Evolutionary conservation across 73 alveolate species (phyloP).

Genomic region (Stentor coeruleus): DNA sequence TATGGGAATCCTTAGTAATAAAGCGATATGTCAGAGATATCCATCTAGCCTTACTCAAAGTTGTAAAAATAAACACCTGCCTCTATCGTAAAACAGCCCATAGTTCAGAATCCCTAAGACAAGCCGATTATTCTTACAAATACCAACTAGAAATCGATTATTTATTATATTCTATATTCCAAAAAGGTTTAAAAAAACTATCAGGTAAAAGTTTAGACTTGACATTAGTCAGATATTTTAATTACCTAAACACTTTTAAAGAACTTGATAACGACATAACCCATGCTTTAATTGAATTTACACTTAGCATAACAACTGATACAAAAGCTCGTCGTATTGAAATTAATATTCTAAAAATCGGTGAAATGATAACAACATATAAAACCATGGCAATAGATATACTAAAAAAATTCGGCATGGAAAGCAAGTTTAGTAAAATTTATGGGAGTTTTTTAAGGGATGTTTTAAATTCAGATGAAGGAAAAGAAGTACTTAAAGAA

Average conservation of each 20-base stretch:
- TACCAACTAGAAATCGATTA: neutral
- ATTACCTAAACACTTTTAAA: neutral
- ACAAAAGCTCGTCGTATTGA: neutral
- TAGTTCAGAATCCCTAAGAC: no score
- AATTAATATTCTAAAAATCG: neutral
- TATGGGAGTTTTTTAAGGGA: neutral
- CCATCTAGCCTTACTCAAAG: neutral
- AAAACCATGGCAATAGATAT: neutral
- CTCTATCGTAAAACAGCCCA: neutral
- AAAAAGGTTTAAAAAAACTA: no score
- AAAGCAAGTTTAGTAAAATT: no score
- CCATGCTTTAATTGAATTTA: neutral
- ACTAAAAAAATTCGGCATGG: neutral
- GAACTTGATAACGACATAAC: neutral
- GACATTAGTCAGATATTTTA: neutral
- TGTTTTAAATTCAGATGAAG: neutral
- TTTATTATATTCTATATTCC: neutral
- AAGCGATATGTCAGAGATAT: no score
- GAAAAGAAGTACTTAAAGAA: neutral
- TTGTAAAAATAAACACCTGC: neutral
- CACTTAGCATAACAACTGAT: neutral
- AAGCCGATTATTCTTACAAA: neutral
- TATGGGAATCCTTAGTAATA: neutral
- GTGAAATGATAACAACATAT: neutral
- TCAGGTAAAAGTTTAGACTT: neutral